Percentiles rank a stretch among this genome's conserved stretches.
Conservation (phyloP, 768 basidiomycete species). For the Lyophyllum shimeji region DNA sequence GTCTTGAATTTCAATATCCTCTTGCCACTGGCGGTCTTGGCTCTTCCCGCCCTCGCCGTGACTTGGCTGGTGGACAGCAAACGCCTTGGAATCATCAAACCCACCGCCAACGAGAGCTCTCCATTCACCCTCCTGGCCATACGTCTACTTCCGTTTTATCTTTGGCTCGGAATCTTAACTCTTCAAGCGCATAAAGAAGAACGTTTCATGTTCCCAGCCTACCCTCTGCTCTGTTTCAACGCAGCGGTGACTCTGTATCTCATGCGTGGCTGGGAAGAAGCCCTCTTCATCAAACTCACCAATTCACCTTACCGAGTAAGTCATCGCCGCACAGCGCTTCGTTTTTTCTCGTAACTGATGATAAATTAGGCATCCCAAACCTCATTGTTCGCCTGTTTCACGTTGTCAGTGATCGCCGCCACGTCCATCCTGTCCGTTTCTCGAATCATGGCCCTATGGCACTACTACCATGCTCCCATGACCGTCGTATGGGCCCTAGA, state of each 20-base stretch:
- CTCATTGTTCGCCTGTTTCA: slow-evolving; percentile 72
- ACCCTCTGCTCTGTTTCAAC: slow-evolving; percentile 91
- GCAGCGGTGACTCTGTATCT: slow-evolving; percentile 89
- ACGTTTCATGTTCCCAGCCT: slow-evolving; percentile 96
- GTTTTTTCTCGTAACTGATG: neutral
- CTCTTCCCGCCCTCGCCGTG: slow-evolving; percentile 74
- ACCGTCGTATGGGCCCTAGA: slow-evolving; percentile 71
- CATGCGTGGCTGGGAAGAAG: slow-evolving; percentile 84
- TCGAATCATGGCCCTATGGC: slow-evolving; percentile 78
- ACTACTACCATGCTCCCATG: slow-evolving; percentile 92
- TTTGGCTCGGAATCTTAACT: slow-evolving; percentile 85
- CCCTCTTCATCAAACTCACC: slow-evolving; percentile 68
- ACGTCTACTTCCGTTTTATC: slow-evolving; percentile 83
- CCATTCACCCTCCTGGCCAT: slow-evolving; percentile 77
- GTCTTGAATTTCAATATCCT: slow-evolving; percentile 93
- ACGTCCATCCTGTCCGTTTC: slow-evolving; percentile 72
- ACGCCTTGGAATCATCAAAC: slow-evolving; percentile 60
- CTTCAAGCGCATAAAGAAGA: slow-evolving; percentile 95
- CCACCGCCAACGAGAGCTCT: slow-evolving; percentile 63
- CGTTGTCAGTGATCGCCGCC: slow-evolving; percentile 65
- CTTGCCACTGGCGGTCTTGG: slow-evolving; percentile 74
- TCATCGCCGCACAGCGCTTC: slow-evolving; percentile 1
- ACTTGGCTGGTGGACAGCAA: slow-evolving; percentile 76
- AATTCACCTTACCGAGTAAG: slow-evolving; percentile 84
- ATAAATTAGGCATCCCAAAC: slow-evolving; percentile 69